Evolutionary conservation across 1,284 basidiomycete genomes (phyloP).

Genomic region (Omphalotus olearius): DNA sequence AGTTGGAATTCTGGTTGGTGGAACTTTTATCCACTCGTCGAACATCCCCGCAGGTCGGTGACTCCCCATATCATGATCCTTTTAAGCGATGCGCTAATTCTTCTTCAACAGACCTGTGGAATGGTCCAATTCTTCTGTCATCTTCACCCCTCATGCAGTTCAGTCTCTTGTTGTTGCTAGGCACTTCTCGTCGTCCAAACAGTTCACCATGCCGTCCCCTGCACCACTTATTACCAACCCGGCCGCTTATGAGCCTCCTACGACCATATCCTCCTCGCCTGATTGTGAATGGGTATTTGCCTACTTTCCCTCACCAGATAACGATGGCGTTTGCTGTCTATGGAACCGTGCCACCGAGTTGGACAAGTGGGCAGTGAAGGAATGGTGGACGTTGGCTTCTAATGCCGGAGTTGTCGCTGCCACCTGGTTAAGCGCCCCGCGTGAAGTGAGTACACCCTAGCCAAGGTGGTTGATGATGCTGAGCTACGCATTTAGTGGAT

Average conservation of each 20-base stretch:
- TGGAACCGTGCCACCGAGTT: constrained; percentile 56
- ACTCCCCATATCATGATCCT: not conserved
- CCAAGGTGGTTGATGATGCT: not conserved
- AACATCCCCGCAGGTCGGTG: constrained; percentile 49
- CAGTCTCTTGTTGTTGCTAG: constrained; percentile 57
- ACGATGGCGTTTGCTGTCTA: constrained; percentile 57
- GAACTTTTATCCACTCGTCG: constrained; percentile 60
- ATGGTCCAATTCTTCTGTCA: constrained; percentile 65
- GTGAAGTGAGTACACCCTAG: constrained; percentile 45
- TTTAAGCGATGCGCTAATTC: constrained; percentile 7
- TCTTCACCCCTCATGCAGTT: constrained; percentile 61
- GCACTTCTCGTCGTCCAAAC: constrained; percentile 63
- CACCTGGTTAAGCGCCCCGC: constrained; percentile 53
- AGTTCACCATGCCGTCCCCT: constrained; percentile 56
- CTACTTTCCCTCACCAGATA: constrained; percentile 58
- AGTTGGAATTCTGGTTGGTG: constrained; percentile 68
- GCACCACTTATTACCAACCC: constrained; percentile 40
- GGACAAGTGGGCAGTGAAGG: constrained; percentile 59
- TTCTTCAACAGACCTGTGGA: constrained; percentile 49
- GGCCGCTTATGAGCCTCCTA: constrained; percentile 54
- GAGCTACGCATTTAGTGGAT: constrained; percentile 39
- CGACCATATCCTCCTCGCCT: constrained; percentile 54
- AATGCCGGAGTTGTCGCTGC: constrained; percentile 57
- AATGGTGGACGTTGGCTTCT: constrained; percentile 49
- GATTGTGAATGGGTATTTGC: constrained; percentile 66